Percentiles rank a stretch among this genome's conserved stretches.
Evolutionary conservation across 1,139 yeast genomes (phyloP).

Genomic region (Pichia cactophila): DNA sequence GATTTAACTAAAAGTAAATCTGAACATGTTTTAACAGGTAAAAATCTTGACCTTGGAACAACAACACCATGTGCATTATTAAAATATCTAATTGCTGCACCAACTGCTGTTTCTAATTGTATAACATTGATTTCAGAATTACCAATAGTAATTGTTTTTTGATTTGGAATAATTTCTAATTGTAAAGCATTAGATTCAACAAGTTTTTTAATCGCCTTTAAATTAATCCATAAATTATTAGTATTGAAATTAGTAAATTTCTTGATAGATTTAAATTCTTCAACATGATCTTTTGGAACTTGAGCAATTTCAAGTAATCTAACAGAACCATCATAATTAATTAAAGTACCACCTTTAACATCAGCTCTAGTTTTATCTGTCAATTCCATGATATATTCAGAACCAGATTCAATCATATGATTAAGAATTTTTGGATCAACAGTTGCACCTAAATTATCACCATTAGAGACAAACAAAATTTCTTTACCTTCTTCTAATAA

Average conservation of each 20-base stretch:
- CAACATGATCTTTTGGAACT: slow-evolving; percentile 97
- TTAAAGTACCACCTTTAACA: slow-evolving; percentile 98
- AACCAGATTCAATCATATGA: slow-evolving; percentile 86
- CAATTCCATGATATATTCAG: slow-evolving; percentile 96
- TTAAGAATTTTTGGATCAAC: slow-evolving; percentile 86
- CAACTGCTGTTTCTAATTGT: slow-evolving; percentile 97
- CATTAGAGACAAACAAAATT: slow-evolving; percentile 89
- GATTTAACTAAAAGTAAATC: slow-evolving; percentile 91
- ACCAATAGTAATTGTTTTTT: slow-evolving; percentile 73
- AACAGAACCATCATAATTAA: slow-evolving; percentile 91
- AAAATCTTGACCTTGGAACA: slow-evolving; percentile 94
- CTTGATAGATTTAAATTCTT: slow-evolving; percentile 95
- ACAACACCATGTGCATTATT: slow-evolving; percentile 95
- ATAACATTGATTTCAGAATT: slow-evolving; percentile 74
- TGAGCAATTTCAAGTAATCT: slow-evolving; percentile 96
- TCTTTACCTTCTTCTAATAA: slow-evolving; percentile 92
- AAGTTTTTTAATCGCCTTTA: slow-evolving; percentile 87
- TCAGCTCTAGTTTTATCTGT: slow-evolving; percentile 99
- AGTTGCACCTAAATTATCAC: slow-evolving; percentile 97
- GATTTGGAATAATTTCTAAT: slow-evolving; percentile 93
- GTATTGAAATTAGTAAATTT: slow-evolving; percentile 98
- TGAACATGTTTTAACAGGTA: slow-evolving; percentile 96
- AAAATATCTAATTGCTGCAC: slow-evolving; percentile 97
- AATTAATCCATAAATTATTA: slow-evolving; percentile 94
- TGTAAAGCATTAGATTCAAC: slow-evolving; percentile 78